Evolutionary conservation across 768 basidiomycete genomes (phyloP).

Genomic region (Lyophyllum semitale): DNA sequence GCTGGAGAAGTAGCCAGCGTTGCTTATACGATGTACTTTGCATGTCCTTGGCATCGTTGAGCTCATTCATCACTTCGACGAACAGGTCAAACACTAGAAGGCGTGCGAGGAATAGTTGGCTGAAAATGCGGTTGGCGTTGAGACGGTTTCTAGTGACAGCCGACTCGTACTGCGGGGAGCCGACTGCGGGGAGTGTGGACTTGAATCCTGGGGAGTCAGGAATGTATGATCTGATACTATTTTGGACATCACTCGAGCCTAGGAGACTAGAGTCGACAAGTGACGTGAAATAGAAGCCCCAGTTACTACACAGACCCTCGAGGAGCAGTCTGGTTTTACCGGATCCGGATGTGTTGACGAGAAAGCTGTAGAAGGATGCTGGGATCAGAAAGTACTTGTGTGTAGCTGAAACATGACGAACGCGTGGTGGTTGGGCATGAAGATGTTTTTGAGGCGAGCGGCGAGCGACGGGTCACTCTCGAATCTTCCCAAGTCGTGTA

Average conservation of each 20-base stretch:
- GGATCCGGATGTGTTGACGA: slow-evolving; percentile 50
- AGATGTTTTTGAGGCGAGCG: slow-evolving; percentile 39
- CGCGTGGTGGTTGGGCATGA: slow-evolving; percentile 46
- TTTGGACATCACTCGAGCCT: slow-evolving; percentile 46
- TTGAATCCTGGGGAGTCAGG: slow-evolving; percentile 36
- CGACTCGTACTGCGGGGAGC: slow-evolving; percentile 30
- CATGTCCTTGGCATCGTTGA: slow-evolving; percentile 6
- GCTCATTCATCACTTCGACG: slow-evolving; percentile 30
- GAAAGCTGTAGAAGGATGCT: slow-evolving; percentile 28
- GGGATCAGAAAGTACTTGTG: background rate
- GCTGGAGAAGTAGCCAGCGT: slow-evolving; percentile 44
- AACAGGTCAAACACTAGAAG: slow-evolving; percentile 41
- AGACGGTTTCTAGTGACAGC: slow-evolving; percentile 35
- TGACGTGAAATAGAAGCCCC: slow-evolving; percentile 52
- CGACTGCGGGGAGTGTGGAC: slow-evolving; percentile 29
- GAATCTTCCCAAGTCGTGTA: slow-evolving; percentile 44
- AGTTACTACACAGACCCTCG: slow-evolving; percentile 44
- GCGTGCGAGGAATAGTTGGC: slow-evolving; percentile 42
- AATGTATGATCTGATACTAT: slow-evolving; percentile 37
- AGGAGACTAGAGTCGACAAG: slow-evolving; percentile 42
- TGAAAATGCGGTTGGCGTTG: slow-evolving; percentile 38
- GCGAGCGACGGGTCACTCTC: slow-evolving; percentile 28
- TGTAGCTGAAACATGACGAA: slow-evolving; percentile 20
- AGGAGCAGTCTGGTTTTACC: slow-evolving; percentile 47
- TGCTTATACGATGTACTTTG: slow-evolving; percentile 25